Evolutionary conservation across 805 yeast species (phyloP).

Genomic region (Candida saitoana): DNA sequence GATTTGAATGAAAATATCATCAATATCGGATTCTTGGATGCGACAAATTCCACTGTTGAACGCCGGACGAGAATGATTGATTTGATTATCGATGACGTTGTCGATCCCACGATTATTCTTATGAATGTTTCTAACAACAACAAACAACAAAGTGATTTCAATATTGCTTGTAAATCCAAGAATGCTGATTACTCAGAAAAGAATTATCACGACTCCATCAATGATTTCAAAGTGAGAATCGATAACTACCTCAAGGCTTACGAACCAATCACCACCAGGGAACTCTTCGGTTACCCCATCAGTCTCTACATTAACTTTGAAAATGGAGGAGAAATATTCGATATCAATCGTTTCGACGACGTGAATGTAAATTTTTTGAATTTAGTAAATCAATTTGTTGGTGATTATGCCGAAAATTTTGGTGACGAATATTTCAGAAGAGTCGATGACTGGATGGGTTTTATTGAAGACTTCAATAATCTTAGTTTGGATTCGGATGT

Average conservation of each 20-base stretch:
- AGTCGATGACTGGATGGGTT: constrained; percentile 1
- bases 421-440: constrained; percentile 12
- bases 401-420: constrained; percentile 18
- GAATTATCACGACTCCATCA: constrained; percentile 49
- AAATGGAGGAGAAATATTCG: constrained; percentile 25
- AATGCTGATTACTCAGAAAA: constrained; percentile 57
- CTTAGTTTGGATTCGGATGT: neutral
- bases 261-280: constrained; percentile 25
- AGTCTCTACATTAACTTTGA: constrained; percentile 20
- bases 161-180: constrained; percentile 60
- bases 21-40: constrained; percentile 39
- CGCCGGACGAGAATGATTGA: constrained; percentile 31
- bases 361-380: constrained; percentile 5
- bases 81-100: constrained; percentile 7
- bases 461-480: neutral
- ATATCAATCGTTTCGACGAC: constrained; percentile 11
- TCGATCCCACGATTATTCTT: constrained; percentile 41
- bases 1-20: constrained; percentile 23
- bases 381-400: constrained; percentile 7
- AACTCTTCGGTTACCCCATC: constrained; percentile 16
- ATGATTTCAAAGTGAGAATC: constrained; percentile 58
- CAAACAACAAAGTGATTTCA: constrained; percentile 48
- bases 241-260: constrained; percentile 43
- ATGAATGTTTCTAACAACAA: constrained; percentile 61
- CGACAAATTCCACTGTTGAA: constrained; percentile 37